Percentiles rank a stretch among this genome's conserved stretches.
Evolutionary conservation across 495 filamentous ascomycete species (phyloP).

Genomic region (Acidiella bohemica): DNA sequence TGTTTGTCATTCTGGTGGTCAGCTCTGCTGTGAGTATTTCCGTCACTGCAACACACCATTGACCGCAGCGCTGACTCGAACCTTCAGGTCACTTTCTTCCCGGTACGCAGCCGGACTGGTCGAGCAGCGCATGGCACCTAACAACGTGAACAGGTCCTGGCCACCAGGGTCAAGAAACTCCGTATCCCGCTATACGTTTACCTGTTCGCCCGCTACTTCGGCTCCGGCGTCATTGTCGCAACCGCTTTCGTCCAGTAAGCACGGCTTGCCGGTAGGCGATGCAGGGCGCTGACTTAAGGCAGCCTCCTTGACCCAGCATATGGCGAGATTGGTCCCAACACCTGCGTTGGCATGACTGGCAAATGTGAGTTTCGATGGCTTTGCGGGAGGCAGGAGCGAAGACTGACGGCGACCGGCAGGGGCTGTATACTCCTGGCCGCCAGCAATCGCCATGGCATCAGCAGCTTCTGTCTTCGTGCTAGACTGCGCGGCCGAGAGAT

Average conservation of each 20-base stretch:
- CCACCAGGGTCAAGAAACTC: slow-evolving; percentile 42
- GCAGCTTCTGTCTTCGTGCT: slow-evolving; percentile 74
- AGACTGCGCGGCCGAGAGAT: slow-evolving; percentile 67
- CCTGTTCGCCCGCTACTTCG: slow-evolving; percentile 49
- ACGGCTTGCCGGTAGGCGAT: not conserved
- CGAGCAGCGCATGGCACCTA: no score
- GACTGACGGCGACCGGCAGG: no score
- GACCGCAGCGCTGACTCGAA: no score
- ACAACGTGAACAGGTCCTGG: no score
- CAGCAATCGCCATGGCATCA: slow-evolving; percentile 71
- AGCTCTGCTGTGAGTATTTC: slow-evolving; percentile 3
- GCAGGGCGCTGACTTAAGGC: not conserved
- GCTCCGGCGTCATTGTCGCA: slow-evolving; percentile 32
- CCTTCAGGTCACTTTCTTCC: no score
- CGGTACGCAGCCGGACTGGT: no score
- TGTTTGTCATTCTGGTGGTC: slow-evolving; percentile 6
- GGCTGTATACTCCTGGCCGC: slow-evolving; percentile 68
- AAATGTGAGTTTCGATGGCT: no score
- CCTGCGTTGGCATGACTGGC: slow-evolving; percentile 50
- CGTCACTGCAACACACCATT: no score
- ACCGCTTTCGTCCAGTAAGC: slow-evolving; percentile 60
- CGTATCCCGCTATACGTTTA: slow-evolving; percentile 51
- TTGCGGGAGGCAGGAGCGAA: no score
- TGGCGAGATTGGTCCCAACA: slow-evolving; percentile 49
- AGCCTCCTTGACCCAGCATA: slow-evolving; percentile 65